Evolutionary conservation across 257 asterid genomes (phyloP), one percentile per base, ranked within the genome.

Genomic region (Linderniella brevidens): DNA sequence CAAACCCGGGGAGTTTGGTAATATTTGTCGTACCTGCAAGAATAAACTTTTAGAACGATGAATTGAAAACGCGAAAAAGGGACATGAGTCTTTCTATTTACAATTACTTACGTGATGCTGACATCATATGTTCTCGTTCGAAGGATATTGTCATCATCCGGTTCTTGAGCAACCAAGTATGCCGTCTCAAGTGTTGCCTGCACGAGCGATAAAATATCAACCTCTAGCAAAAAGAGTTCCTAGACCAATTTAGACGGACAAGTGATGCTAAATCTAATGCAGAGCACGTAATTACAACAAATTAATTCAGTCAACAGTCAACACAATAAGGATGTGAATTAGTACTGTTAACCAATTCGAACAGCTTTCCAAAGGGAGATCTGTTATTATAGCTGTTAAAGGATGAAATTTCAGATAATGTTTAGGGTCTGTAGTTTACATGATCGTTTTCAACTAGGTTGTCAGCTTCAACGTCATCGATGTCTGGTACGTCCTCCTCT

Each of bases 1-100:
- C 99, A 90, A 56, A 90, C 94, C 48, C 96, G 86, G 59, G 99
- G 99, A 32, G 99, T 90, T 77, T 90, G 99, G 71, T 85, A 90
- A 54, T 85, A 90, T 65, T 90, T 81, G 79, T 90, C 99, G 58
- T 85, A 84, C 80, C 98, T 88, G 52, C 51, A 38, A 41, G 18
- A 45, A 4, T 0, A 17, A 17, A 46, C n/a, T 19, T 11, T 12
- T 35, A 17, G 51, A 17, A 16, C 1, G 3, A 7, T 16, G 2
- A 13, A n/a, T n/a, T n/a, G n/a, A n/a, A n/a, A n/a, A n/a, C n/a
- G 5, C 10, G 36, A 7, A 4, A 16, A 46, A 7, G 10, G 2
- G 51, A 4, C 25, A 5, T 1, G 12, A 32, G 5, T 17, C 4
- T 46, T 6, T 25, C 32, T 25, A 25, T 3, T 39, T 46, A 58